Evolutionary conservation across 495 filamentous ascomycete genomes (phyloP).

Genomic region (Neurospora hispaniola): DNA sequence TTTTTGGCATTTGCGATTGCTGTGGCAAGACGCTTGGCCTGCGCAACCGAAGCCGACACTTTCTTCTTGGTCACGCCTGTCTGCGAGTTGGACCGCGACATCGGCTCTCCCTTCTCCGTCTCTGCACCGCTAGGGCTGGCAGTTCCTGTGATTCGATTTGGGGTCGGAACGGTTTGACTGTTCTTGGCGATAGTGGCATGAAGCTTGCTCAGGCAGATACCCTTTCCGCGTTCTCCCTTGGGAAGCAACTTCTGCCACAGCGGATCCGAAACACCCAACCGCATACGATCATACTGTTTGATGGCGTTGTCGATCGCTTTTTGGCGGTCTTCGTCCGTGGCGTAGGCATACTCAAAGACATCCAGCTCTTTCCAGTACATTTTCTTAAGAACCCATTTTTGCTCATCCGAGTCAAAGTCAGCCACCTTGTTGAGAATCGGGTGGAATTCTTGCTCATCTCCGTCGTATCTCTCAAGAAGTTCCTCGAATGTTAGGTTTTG

Average conservation of each 20-base stretch:
- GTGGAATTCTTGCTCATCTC: constrained; percentile 44
- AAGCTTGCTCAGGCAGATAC: constrained; percentile 67
- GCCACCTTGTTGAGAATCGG: constrained; percentile 49
- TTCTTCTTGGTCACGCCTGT: constrained; percentile 44
- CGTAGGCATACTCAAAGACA: constrained; percentile 67
- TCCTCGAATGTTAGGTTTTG: constrained; percentile 48
- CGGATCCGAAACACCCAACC: constrained; percentile 59
- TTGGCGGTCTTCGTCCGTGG: constrained; percentile 55
- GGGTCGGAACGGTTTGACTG: constrained; percentile 41
- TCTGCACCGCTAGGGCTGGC: constrained; percentile 47
- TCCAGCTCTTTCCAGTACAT: constrained; percentile 73
- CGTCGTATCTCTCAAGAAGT: constrained; percentile 43
- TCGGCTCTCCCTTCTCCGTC: constrained; percentile 39
- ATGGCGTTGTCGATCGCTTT: constrained; percentile 79
- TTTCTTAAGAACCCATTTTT: constrained; percentile 60
- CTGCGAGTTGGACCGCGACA: constrained; percentile 44
- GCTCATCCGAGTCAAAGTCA: constrained; percentile 39
- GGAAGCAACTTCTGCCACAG: constrained; percentile 74
- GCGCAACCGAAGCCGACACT: constrained; percentile 47
- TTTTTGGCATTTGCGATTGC: constrained; percentile 21
- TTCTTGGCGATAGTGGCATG: constrained; percentile 49
- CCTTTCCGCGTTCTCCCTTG: constrained; percentile 65
- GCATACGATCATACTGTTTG: constrained; percentile 65
- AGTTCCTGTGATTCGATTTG: constrained; percentile 47
- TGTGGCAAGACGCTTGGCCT: constrained; percentile 46